Base-by-base conservation (phyloP, 1,284 basidiomycete genomes). In the Entoloma clypeatum region DNA sequence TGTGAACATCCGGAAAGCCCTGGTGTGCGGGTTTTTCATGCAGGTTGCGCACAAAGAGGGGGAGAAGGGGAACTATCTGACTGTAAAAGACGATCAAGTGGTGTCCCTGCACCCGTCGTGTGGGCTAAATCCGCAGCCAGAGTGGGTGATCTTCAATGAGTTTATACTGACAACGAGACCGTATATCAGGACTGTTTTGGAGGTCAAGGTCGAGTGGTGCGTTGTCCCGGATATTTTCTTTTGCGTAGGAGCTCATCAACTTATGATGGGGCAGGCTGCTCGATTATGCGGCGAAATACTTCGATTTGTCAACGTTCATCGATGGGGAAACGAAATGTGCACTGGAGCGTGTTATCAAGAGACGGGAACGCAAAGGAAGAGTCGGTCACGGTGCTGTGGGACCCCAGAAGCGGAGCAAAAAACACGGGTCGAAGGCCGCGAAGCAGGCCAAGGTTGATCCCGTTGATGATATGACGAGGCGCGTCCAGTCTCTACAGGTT, bases 91-190 rank as follows among this genome's bases (percentile, higher is more conserved):
- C 61, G 91, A 93, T 58, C 91, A 93, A 68, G 81, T 77, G 51
- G 94, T 97, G 7, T 72, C 71, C n/a, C 71, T 97, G 11, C 94
- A 99, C 62, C 90, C 94, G 4, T 90, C 86, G 4, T 94, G 92
- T 50, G 92, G 94, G 19, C 68, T 98, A 34, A 91, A 95, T 52
- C 80, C 81, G 11, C 84, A 84, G 41, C 92, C 95, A 0, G 93
- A 97, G 58, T 98, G 92, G 90, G 91, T 97, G 14, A 64, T 96
- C 28, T 99, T 95, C 74, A 95, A 98, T 62, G 95, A 95, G 63
- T 98, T 98, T 60, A 92, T 97, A 22, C 69, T 97, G 48, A 98
- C 94, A 7, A 92, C 92, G 6, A 68, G 77, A 45, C 78, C 82
- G 45, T 98, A 87, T 56, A 94, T 98, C 55, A 81, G 94, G 26